These are phyloP conservation scores for Pisolithus tinctorius DNA, from an alignment of 768 basidiomycete genomes.

Conservation along the genomic window DNA sequence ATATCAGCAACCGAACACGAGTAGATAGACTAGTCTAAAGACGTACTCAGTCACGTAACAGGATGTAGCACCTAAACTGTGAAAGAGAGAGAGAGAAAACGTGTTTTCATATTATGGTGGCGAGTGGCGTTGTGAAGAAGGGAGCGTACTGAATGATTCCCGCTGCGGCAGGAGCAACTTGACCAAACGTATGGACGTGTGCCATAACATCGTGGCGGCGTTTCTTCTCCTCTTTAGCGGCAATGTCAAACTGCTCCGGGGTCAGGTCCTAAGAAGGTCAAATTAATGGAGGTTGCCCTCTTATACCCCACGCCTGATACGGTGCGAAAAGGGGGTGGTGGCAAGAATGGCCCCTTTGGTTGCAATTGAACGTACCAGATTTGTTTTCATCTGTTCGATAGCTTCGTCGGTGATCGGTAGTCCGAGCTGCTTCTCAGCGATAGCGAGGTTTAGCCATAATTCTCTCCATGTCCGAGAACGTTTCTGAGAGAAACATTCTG, in stretches of 20 bases:
- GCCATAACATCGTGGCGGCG: conserved; percentile 99
- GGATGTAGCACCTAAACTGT: conserved; percentile 89
- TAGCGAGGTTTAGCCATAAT: conserved; percentile 94
- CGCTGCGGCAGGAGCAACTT: conserved; percentile 88
- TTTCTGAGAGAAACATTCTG: conserved; percentile 45
- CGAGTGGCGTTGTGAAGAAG: conserved; percentile 4
- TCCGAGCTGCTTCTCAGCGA: conserved; percentile 94
- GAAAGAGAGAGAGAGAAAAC: background rate
- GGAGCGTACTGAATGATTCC: conserved; percentile 84
- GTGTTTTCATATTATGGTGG: conserved; percentile 8
- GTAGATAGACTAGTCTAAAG: conserved; percentile 2
- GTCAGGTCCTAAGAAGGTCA: conserved; percentile 58
- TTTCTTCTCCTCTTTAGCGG: conserved; percentile 94
- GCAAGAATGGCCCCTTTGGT: background rate
- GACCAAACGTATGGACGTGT: conserved; percentile 96
- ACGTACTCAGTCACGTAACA: conserved; percentile 98
- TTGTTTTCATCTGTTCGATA: conserved; percentile 89
- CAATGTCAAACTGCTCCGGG: conserved; percentile 83
- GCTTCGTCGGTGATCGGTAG: conserved; percentile 85
- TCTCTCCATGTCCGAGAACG: conserved; percentile 93
- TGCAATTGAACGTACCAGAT: conserved; percentile 53
- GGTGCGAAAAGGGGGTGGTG: background rate
- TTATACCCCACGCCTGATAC: background rate
- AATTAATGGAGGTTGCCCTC: conserved; percentile 2
- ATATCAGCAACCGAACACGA: conserved; percentile 7